Evolutionary conservation across 768 basidiomycete genomes (phyloP).

Genomic region (Tremella mesenterica): DNA sequence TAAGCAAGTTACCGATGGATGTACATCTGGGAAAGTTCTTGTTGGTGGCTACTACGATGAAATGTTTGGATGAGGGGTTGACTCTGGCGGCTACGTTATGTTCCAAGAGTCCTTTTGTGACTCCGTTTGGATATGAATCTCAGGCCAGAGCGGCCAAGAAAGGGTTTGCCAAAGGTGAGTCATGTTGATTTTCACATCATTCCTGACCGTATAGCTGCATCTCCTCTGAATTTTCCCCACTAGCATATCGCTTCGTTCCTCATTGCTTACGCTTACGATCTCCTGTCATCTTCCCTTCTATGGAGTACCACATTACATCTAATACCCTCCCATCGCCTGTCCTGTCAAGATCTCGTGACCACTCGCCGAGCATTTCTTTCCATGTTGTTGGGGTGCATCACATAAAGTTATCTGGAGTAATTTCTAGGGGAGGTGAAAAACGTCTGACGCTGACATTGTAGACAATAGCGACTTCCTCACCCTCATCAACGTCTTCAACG

Average conservation of each 20-base stretch:
- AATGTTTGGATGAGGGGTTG: constrained; percentile 89
- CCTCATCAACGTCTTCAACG: constrained; percentile 77
- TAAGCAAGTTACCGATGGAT: constrained; percentile 88
- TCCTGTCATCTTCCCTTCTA: too few relatives aligned
- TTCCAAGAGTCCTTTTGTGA: constrained; percentile 85
- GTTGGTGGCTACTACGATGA: constrained; percentile 70
- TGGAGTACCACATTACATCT: too few relatives aligned
- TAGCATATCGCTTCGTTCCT: too few relatives aligned
- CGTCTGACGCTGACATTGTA: constrained; percentile 37
- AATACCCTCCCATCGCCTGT: too few relatives aligned
- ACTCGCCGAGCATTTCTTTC: too few relatives aligned
- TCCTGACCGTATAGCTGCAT: neutral
- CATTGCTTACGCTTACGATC: too few relatives aligned
- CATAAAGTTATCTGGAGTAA: too few relatives aligned
- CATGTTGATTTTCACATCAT: neutral
- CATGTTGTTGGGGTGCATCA: too few relatives aligned
- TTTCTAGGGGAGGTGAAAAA: too few relatives aligned
- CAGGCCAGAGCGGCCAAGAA: constrained; percentile 78
- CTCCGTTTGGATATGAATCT: constrained; percentile 75
- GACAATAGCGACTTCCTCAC: constrained; percentile 94
- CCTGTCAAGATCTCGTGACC: too few relatives aligned
- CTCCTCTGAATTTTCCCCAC: neutral
- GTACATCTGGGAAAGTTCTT: constrained; percentile 93
- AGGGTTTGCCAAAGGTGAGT: constrained; percentile 65
- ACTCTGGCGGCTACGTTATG: constrained; percentile 89